These are phyloP conservation scores for Trametes gibbosa DNA, from an alignment of 768 basidiomycete genomes.

Conservation along the genomic window DNA sequence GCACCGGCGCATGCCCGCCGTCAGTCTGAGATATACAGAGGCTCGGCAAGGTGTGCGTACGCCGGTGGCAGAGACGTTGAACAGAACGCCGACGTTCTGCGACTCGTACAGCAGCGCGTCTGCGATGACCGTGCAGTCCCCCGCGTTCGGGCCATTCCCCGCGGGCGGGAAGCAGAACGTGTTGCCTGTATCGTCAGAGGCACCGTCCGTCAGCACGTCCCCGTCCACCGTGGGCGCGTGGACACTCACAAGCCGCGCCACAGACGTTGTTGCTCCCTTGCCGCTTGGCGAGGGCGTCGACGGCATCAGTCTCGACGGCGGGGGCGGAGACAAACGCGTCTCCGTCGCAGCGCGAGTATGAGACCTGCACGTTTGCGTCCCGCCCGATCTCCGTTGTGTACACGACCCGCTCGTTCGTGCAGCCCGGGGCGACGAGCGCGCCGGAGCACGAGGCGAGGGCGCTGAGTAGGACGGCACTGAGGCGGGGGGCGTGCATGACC, in stretches of 20 bases:
- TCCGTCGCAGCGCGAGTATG: slow-evolving; percentile 33
- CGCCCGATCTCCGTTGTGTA: slow-evolving; percentile 38
- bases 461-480: neutral
- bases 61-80: slow-evolving; percentile 7
- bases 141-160: slow-evolving; percentile 46
- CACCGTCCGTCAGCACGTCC: neutral
- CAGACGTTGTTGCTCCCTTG: slow-evolving; percentile 38
- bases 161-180: slow-evolving; percentile 46
- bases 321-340: neutral
- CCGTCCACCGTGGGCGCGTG: neutral
- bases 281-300: slow-evolving; percentile 21
- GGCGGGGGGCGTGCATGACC: neutral
- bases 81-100: slow-evolving; percentile 40
- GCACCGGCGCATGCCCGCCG: neutral
- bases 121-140: slow-evolving; percentile 48
- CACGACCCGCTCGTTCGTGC: slow-evolving; percentile 1
- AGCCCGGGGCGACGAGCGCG: neutral
- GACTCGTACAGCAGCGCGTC: slow-evolving; percentile 48
- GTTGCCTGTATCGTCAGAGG: slow-evolving; percentile 14
- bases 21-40: neutral
- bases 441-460: neutral
- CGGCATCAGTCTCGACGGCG: neutral
- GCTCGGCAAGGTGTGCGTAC: neutral
- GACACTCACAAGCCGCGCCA: slow-evolving; percentile 37
- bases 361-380: slow-evolving; percentile 42